phyloP scores from a whole-genome alignment of 2,329 filamentous ascomycete genomes.

The Monascus ruber region DNA sequence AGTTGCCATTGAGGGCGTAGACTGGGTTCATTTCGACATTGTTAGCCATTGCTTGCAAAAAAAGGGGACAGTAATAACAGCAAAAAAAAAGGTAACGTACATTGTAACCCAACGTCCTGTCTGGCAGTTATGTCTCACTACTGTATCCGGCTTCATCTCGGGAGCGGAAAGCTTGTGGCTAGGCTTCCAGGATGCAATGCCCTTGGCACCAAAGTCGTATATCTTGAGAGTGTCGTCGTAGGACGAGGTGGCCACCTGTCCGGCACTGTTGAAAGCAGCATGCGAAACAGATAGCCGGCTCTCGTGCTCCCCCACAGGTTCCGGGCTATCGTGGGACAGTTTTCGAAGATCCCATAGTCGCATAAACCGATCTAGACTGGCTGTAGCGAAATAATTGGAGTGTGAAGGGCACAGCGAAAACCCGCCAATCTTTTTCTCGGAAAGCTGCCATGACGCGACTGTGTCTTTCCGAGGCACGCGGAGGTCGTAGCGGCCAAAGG shows the following conservation, averaged over 20 bases:
- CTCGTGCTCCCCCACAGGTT: conserved; percentile 67
- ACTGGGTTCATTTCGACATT: conserved; percentile 22
- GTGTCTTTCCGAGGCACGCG: conserved; percentile 46
- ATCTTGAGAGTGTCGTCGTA: conserved; percentile 96
- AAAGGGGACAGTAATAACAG: conserved; percentile 1
- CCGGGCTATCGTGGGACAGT: conserved; percentile 51
- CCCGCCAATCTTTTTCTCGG: conserved; percentile 90
- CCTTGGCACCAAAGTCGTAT: conserved; percentile 57
- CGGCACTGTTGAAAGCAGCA: conserved; percentile 75
- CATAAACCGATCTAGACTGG: conserved; percentile 76
- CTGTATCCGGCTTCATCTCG: conserved; percentile 56
- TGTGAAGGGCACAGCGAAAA: conserved; percentile 73
- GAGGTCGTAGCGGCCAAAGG: conserved; percentile 70
- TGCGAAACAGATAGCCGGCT: conserved; percentile 82
- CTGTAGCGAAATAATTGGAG: conserved; percentile 76
- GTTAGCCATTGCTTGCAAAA: conserved; percentile 1
- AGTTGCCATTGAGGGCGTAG: conserved; percentile 83
- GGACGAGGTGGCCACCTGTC: conserved; percentile 79
- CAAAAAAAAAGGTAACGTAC: conserved; percentile 31
- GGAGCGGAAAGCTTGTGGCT: conserved; percentile 48
- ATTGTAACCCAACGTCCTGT: conserved; percentile 90
- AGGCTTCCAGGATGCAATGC: conserved; percentile 47
- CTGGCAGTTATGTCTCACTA: conserved; percentile 84
- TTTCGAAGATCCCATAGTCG: conserved; percentile 89
- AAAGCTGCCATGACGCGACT: conserved; percentile 60